These are phyloP conservation scores for Linnemannia zychae DNA, from an alignment of 192 early-diverging fungal genomes.

Conservation along the genomic window DNA sequence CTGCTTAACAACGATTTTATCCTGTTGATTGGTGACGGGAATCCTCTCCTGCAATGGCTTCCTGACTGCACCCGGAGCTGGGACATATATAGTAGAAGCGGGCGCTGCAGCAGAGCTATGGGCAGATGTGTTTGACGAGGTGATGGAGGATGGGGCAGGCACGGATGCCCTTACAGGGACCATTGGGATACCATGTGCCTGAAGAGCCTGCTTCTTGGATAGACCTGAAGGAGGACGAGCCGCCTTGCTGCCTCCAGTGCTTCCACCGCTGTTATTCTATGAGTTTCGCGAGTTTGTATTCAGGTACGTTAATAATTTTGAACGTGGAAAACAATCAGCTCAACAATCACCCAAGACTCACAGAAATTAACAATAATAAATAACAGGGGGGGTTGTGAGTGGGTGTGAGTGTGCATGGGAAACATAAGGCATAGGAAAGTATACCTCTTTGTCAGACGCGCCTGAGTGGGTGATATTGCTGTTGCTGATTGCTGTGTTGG, in stretches of 20 bases:
- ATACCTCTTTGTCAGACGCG: slow-evolving; percentile 27
- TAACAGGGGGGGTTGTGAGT: background rate
- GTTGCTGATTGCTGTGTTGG: slow-evolving; percentile 1
- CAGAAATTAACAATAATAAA: background rate
- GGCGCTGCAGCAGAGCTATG: background rate
- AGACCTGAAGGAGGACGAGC: background rate
- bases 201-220: background rate
- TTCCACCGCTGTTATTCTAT: background rate
- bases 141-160: background rate
- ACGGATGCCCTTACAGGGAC: background rate
- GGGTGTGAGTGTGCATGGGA: background rate
- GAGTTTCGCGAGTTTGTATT: background rate
- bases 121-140: background rate
- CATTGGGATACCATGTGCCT: background rate
- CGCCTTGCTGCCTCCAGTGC: background rate
- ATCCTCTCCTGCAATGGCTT: slow-evolving; percentile 2
- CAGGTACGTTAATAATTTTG: slow-evolving; percentile 7
- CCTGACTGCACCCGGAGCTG: background rate
- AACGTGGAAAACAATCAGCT: slow-evolving; percentile 6
- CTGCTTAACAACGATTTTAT: background rate
- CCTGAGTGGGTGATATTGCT: background rate
- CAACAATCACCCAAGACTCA: background rate
- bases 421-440: background rate
- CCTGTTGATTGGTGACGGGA: background rate
- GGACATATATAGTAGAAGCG: background rate